These are phyloP conservation scores for Aspergillus sp. DNA, from an alignment of 2,329 filamentous ascomycete species.

Conservation along the genomic window DNA sequence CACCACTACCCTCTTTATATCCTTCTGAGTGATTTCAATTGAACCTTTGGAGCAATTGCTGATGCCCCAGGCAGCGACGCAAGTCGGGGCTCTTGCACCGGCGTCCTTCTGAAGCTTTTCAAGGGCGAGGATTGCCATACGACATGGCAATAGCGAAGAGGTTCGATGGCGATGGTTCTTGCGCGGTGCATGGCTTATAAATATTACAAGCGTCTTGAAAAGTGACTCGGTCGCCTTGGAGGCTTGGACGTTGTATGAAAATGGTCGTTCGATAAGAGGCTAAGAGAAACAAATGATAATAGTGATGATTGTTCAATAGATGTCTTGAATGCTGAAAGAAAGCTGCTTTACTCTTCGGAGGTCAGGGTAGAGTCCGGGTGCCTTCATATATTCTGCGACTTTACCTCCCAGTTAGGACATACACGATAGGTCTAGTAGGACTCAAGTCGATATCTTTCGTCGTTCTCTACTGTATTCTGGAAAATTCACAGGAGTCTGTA, in stretches of 20 bases:
- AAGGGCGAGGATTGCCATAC: conserved; percentile 17
- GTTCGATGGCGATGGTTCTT: conserved; percentile 13
- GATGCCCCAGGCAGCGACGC: conserved; percentile 23
- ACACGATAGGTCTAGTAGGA: no score
- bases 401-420: no score
- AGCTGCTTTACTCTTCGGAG: neutral
- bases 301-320: neutral
- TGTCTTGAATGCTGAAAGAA: neutral
- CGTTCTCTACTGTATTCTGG: no score
- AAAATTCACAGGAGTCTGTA: no score
- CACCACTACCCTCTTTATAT: conserved; percentile 12
- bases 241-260: conserved; percentile 5
- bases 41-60: conserved; percentile 16
- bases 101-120: conserved; percentile 18
- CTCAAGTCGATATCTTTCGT: no score
- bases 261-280: neutral
- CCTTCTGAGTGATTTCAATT: conserved; percentile 15
- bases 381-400: neutral
- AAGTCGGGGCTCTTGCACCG: conserved; percentile 17
- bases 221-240: conserved; percentile 2
- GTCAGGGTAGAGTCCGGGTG: no score
- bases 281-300: neutral
- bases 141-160: conserved; percentile 5
- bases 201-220: conserved; percentile 1
- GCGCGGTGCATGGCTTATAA: conserved; percentile 11